phyloP scores from a whole-genome alignment of 202 grass and related monocot species.

The Dendrocalamus latiflorus region DNA sequence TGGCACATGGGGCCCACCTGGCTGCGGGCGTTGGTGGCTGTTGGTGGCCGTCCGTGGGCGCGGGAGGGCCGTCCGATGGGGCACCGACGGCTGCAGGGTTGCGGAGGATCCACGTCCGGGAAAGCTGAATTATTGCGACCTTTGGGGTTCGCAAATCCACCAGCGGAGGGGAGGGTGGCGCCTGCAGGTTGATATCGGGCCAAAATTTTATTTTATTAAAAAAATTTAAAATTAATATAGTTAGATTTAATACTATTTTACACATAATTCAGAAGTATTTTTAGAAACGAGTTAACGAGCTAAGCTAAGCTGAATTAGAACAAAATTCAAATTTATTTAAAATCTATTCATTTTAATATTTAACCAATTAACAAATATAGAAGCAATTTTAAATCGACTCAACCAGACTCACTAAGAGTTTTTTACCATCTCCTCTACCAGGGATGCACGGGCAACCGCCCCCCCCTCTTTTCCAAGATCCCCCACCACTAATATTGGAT shows the following conservation, averaged over 20 bases:
- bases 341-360: no score
- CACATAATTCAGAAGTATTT: no score
- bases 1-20: conserved; percentile 15
- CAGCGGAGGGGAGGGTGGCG: background rate
- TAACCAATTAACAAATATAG: no score
- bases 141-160: background rate
- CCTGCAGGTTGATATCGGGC: no score
- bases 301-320: no score
- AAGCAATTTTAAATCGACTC: no score
- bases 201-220: no score
- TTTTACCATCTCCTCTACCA: background rate
- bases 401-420: no score
- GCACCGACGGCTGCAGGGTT: background rate
- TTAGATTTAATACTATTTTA: no score
- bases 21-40: background rate
- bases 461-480: background rate
- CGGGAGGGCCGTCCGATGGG: conserved; percentile 7
- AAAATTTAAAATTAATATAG: no score
- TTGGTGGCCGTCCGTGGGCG: background rate
- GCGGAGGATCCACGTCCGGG: background rate
- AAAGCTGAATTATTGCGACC: conserved; percentile 3
- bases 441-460: conserved; percentile 9
- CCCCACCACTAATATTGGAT: background rate
- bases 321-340: no score
- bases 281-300: no score